A percentile compares a stretch with the other conserved stretches of the same genome.
Evolutionary conservation across 108 stramenopile genomes (phyloP).

Genomic region (Schizochytrium sp.): DNA sequence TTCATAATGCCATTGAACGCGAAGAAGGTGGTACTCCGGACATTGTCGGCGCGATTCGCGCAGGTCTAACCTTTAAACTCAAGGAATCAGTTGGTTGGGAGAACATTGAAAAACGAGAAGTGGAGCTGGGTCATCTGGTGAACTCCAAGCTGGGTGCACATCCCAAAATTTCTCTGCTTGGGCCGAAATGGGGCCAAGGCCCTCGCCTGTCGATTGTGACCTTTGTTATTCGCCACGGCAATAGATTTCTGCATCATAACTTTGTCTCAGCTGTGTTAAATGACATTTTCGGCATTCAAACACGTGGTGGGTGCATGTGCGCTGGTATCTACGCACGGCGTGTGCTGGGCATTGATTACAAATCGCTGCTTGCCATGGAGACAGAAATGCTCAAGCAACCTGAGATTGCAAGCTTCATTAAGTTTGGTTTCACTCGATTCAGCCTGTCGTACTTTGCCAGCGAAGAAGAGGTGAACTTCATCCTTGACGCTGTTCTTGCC

Average conservation of each 20-base stretch:
- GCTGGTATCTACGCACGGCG: constrained; percentile 89
- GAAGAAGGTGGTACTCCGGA: constrained; percentile 99
- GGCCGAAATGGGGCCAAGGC: constrained; percentile 49
- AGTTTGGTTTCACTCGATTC: constrained; percentile 91
- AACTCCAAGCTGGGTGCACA: background rate
- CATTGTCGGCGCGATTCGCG: constrained; percentile 87
- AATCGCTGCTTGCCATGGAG: constrained; percentile 81
- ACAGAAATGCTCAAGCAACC: constrained; percentile 83
- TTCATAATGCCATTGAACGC: constrained; percentile 91
- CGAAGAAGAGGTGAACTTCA: constrained; percentile 86
- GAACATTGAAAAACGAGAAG: background rate
- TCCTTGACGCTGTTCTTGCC: constrained; percentile 86
- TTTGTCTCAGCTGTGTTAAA: constrained; percentile 95
- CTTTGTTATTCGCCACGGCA: constrained; percentile 74
- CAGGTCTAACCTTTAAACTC: constrained; percentile 86
- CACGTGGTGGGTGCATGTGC: constrained; percentile 89
- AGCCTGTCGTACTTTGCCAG: constrained; percentile 84
- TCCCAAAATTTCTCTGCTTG: constrained; percentile 52
- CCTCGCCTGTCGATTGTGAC: constrained; percentile 83
- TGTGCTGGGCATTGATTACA: constrained; percentile 79
- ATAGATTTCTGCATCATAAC: constrained; percentile 87
- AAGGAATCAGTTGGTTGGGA: constrained; percentile 69
- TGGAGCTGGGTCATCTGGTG: background rate
- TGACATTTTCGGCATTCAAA: constrained; percentile 98
- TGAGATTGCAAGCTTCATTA: constrained; percentile 81